Conservation (phyloP, 805 yeast species). For the Kodamaea neixiangensis region DNA sequence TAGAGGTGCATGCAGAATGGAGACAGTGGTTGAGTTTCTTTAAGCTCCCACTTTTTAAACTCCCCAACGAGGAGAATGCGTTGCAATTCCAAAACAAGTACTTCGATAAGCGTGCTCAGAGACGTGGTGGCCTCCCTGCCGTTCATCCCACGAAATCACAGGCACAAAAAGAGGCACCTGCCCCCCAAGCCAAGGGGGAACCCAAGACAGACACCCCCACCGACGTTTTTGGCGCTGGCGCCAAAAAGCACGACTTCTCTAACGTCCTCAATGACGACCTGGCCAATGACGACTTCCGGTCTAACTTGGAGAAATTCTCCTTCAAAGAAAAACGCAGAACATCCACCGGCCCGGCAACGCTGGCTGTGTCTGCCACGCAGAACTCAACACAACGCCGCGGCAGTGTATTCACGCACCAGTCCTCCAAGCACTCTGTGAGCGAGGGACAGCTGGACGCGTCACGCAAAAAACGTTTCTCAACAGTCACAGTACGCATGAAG, state of each 20-base stretch:
- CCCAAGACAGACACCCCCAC: not conserved
- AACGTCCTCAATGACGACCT: constrained; percentile 33
- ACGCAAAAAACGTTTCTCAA: constrained; percentile 2
- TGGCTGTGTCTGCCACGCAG: not conserved
- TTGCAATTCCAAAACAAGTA: constrained; percentile 20
- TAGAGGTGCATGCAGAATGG: constrained; percentile 37
- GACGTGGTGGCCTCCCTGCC: too few species aligned
- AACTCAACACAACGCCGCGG: not conserved
- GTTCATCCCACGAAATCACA: not conserved
- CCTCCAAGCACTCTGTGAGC: not conserved
- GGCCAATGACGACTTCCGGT: constrained; percentile 14
- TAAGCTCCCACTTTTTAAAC: constrained; percentile 45
- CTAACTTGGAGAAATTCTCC: constrained; percentile 32
- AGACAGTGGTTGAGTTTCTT: constrained; percentile 37
- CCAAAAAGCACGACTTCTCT: constrained; percentile 37
- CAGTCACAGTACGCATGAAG: constrained; percentile 1
- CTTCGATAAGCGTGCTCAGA: constrained; percentile 10
- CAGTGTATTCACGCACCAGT: constrained; percentile 3
- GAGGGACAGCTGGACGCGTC: constrained; percentile 7
- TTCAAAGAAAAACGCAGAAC: constrained; percentile 11
- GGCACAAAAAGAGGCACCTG: not conserved
- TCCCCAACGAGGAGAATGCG: constrained; percentile 43
- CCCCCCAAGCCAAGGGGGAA: not conserved
- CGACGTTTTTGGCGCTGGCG: constrained; percentile 12
- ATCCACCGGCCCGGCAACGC: not conserved